Evolutionary conservation across 2,329 filamentous ascomycete species (phyloP), one percentile per base, ranked within the genome.

Genomic region (Diaporthe ampelina): DNA sequence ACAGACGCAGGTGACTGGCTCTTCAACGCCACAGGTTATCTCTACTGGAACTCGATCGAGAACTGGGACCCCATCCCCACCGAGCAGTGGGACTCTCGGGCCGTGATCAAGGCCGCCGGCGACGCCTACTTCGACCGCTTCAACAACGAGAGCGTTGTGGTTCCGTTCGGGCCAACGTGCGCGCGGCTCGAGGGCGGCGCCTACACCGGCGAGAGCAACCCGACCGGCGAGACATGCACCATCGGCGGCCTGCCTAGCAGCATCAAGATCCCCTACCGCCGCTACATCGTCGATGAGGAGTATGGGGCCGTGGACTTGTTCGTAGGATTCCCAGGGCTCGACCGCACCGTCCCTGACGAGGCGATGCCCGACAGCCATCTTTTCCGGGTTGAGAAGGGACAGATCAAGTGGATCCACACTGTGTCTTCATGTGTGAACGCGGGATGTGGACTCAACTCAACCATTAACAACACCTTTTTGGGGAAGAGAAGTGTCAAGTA

Each of bases 1-100:
- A 83, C 82, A 5, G 79, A 80, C 70, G 72, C 74, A 68, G 82
- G 81, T 57, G 81, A 83, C 78, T 84, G 82, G 82, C 78, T 82
- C 19, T 83, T 84, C 79, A 83, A 83, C 70, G 82, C 82, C 5
- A 81, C 81, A 7, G 79, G 79, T 24, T 83, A 81, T 26, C 78
- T 81, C 59, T 79, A 81, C 77, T 82, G 80, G 77, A 79, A 81
- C 3, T 76, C 79, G 26, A 77, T 76, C 35, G 82, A 84, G 78
- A 75, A 77, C 54, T 84, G 82, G 82, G 77, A 74, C 54, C 76
- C 77, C 40, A 82, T 83, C 70, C 79, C 81, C 32, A 80, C 79
- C 68, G 79, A 73, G 56, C 65, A 81, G 63, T 80, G 79, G 9
- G 80, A 82, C 70, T 73, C 77, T 24, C 80, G 81, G 67, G 80